Base-by-base conservation (phyloP, 2,329 filamentous ascomycete genomes). In the Teratosphaeria viscida region DNA sequence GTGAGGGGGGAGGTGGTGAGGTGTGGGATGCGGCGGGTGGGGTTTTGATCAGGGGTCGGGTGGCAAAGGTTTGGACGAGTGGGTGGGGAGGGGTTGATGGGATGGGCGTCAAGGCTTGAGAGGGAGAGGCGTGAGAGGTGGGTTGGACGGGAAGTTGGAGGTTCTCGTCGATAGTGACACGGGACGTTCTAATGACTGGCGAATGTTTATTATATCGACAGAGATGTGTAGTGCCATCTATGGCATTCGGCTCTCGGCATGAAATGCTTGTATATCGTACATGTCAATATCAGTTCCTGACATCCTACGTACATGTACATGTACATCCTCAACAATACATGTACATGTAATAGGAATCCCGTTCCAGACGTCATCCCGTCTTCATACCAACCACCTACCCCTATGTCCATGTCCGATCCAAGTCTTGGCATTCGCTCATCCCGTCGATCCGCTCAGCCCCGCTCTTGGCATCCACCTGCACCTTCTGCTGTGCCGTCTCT, bases 1-100 rank as follows among this genome's bases (percentile, higher is more conserved):
- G 63, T 62, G 27, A 59, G 32, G 8, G 63, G 63, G 14, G 62
- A 60, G 55, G 49, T 55, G 59, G 16, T 60, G 1, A 54, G 29
- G 43, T 14, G 43, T 43, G 59, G 57, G 12, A 54, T 52, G 52
- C 53, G 52, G 59, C 29, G 59, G 57, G 57, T 49, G 43, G 43
- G 43, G n/a, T 49, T 49, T 23, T 49, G 43, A 49, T n/a, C 4
- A 23, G 16, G 8, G 16, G n/a, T 3, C 2, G 23, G 12, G 23
- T 54, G 5, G 34, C 14, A 7, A 19, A 19, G 19, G 19, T 19
- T 19, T 14, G 26, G 52, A 7, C 12, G 32, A 16, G n/a, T 3
- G 32, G 26, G 12, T 19, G 26, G 2, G 52, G 5, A 4, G 29
- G 4, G 1, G 4, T 5, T 8, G n/a, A 54, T 2, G 43, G 43